Base-by-base conservation (phyloP, 192 early-diverging fungal genomes). In the Entophlyctis helioformis region DNA sequence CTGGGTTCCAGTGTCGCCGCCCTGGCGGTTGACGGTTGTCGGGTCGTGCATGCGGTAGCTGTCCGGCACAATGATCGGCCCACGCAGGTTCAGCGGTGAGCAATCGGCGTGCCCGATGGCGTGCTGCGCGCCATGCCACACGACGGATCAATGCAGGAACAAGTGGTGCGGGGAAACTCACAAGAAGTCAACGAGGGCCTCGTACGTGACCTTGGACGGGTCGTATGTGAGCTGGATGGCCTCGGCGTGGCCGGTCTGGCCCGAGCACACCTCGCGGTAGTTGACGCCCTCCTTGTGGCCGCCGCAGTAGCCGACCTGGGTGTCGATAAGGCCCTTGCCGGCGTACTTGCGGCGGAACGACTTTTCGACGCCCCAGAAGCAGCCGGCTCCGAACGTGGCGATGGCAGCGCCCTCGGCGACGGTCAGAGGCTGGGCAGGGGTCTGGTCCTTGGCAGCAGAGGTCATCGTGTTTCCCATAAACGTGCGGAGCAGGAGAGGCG, bases 381-480 rank as follows among this genome's bases (percentile, higher is more conserved):
- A 96, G 35, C 91, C 91, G 6, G 86, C 87, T 32, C 83, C 91
- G 71, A 91, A 88, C 6, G 89, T 92, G 1, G 86, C 87, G 31
- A 61, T 25, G 16, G 52, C 52, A 26, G 29, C 12, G 39, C n/a
- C n/a, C n/a, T n/a, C n/a, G n/a, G n/a, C n/a, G n/a, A n/a, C n/a
- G n/a, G n/a, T n/a, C n/a, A n/a, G n/a, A n/a, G n/a, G n/a, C n/a
- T n/a, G n/a, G n/a, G n/a, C n/a, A n/a, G n/a, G n/a, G n/a, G n/a
- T n/a, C n/a, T n/a, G n/a, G n/a, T n/a, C n/a, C n/a, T n/a, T n/a
- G n/a, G n/a, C n/a, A n/a, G n/a, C n/a, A n/a, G n/a, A n/a, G n/a
- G n/a, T n/a, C n/a, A n/a, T n/a, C n/a, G n/a, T n/a, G n/a, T n/a
- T n/a, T n/a, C n/a, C n/a, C n/a, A n/a, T n/a, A n/a, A n/a, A n/a